Percentiles rank a stretch among this genome's conserved stretches.
Evolutionary conservation across 108 stramenopile species (phyloP).

Genomic region (Heterococcus sp.): DNA sequence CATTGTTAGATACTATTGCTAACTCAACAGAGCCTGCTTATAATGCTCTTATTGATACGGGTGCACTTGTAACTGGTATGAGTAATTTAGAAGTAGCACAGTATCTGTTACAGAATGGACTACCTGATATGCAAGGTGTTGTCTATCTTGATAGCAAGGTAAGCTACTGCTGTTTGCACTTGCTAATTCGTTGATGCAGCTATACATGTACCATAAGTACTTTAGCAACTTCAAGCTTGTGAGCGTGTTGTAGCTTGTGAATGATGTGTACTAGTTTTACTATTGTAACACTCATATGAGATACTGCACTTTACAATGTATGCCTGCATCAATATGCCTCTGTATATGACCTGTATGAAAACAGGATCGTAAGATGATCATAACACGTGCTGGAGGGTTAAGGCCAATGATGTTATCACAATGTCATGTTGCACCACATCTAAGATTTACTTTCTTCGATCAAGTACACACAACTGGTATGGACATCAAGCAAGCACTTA

Average conservation of each 20-base stretch:
- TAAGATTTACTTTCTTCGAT: slow-evolving; percentile 63
- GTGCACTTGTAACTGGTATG: slow-evolving; percentile 60
- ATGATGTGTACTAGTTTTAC: too few relatives aligned
- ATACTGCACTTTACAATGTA: too few relatives aligned
- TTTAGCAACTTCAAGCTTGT: too few relatives aligned
- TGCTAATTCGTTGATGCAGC: too few relatives aligned
- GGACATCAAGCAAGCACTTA: slow-evolving; percentile 63
- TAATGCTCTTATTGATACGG: slow-evolving; percentile 61
- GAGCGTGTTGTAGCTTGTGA: too few relatives aligned
- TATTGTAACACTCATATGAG: too few relatives aligned
- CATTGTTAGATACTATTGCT: slow-evolving; percentile 43
- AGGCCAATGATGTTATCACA: slow-evolving; percentile 47
- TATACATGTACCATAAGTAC: too few relatives aligned
- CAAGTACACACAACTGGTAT: slow-evolving; percentile 66
- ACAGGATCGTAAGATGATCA: slow-evolving; percentile 49
- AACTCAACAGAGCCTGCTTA: slow-evolving; percentile 34
- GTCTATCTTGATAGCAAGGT: slow-evolving; percentile 60
- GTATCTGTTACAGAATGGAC: too few relatives aligned
- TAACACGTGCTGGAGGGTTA: slow-evolving; percentile 35
- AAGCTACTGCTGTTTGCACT: too few relatives aligned
- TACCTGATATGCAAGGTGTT: too few relatives aligned
- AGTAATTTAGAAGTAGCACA: slow-evolving; percentile 39
- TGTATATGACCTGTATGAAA: too few relatives aligned
- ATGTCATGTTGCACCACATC: slow-evolving; percentile 55
- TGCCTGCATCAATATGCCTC: too few relatives aligned